Evolutionary conservation across 306 rosid genomes (phyloP).

Genomic region (Quercus dentata): DNA sequence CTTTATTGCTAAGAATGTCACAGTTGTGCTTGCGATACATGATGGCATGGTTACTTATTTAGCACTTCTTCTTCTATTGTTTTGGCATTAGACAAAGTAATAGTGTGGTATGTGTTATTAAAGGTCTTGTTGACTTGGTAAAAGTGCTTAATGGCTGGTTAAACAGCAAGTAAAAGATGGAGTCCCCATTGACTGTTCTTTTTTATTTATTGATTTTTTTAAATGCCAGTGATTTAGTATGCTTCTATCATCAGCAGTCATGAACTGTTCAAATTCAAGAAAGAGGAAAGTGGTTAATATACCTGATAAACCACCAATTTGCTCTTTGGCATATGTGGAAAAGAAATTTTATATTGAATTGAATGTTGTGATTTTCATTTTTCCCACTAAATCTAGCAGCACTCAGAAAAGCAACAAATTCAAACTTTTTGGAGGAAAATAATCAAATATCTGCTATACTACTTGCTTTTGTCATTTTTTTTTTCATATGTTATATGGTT

Average conservation of each 20-base stretch:
- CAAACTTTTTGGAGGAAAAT: too few relatives aligned
- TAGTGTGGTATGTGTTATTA: background rate
- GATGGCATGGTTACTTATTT: background rate
- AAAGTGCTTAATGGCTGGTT: background rate
- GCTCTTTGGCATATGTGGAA: background rate
- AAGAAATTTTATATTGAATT: background rate
- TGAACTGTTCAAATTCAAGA: background rate
- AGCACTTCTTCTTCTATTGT: background rate
- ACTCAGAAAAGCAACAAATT: too few relatives aligned
- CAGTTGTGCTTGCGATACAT: background rate
- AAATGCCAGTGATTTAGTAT: background rate
- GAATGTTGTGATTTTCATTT: background rate
- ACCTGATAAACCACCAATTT: background rate
- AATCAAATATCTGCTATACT: too few relatives aligned
- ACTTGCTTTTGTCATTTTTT: background rate
- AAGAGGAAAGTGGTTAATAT: background rate
- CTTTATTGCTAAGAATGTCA: background rate
- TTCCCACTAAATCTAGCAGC: too few relatives aligned
- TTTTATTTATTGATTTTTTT: background rate
- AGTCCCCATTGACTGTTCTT: background rate
- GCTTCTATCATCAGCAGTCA: background rate
- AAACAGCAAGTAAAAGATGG: background rate
- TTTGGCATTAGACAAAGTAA: background rate
- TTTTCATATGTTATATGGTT: background rate
- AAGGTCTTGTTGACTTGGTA: background rate